Base-by-base conservation (phyloP, 495 filamentous ascomycete species). In the Hypomontagnella submonticulosa region DNA sequence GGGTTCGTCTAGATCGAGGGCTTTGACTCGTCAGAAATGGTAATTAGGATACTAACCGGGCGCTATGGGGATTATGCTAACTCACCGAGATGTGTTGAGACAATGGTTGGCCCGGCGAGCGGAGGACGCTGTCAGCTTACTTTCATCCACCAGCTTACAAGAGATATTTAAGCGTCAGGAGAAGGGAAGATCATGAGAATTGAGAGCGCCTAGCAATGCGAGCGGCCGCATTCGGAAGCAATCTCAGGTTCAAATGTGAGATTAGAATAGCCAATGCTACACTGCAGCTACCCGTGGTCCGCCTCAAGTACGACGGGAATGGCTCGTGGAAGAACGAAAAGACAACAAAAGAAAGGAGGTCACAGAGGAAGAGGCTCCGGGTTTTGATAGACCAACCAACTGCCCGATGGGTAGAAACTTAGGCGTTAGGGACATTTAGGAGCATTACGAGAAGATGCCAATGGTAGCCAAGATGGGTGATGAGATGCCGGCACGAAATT, bases 221-320 rank as follows among this genome's bases (percentile, higher is more conserved):
- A 59, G 49, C 51, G 32, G 48, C 48, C 49, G 49, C 8, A 54
- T 60, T 56, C 18, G 50, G 66, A 61, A 52, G 51, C 42, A 44
- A 60, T 54, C 48, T 55, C 34, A 18, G 59, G 50, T 33, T 57
- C 43, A 27, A 9, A 49, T 62, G 54, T 57, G 55, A 69, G 66
- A 69, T 63, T 54, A 52, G 56, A 63, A 60, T 37, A 48, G 37
- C 40, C 9, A 42, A 52, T 60, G 42, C 55, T 50, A 57, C 66
- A 38, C 55, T 52, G 56, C 55, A 63, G 51, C 32, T 60, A 59
- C 19, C 50, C 49, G 50, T 46, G 42, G 51, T 46, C 65, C 54
- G 65, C 54, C 42, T 58, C 65, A 36, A 50, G 59, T 57, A 55
- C 34, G 59, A 47, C 54, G 33, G 63, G 33, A 42, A 23, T 57